These are phyloP conservation scores for Leccinum uliginosum DNA, from an alignment of 768 basidiomycete species.

Conservation along the genomic window DNA sequence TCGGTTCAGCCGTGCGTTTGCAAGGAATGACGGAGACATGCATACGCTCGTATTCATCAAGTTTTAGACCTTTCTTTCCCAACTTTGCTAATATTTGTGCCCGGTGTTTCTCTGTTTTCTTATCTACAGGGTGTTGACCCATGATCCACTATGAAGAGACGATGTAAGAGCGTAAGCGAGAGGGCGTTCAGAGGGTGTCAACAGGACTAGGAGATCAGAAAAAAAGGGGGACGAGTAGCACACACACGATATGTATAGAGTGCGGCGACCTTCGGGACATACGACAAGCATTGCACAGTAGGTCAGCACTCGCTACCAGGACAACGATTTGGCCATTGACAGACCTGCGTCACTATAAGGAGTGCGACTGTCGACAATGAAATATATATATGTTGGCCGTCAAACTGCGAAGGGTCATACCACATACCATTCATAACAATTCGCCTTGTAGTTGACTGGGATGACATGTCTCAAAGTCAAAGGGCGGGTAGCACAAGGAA, in stretches of 20 bases:
- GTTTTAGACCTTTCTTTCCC: slow-evolving; percentile 66
- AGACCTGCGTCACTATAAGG: slow-evolving; percentile 49
- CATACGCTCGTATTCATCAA: slow-evolving; percentile 91
- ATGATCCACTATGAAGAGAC: slow-evolving; percentile 54
- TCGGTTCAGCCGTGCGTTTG: not conserved
- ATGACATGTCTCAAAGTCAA: slow-evolving; percentile 14
- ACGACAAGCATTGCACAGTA: not conserved
- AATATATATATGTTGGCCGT: slow-evolving; percentile 7
- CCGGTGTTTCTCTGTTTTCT: slow-evolving; percentile 65
- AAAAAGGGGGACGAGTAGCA: slow-evolving; percentile 4
- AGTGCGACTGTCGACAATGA: slow-evolving; percentile 40
- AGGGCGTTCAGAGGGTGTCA: not conserved
- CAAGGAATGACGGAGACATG: not conserved
- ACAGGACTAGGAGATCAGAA: not conserved
- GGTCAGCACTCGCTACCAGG: not conserved
- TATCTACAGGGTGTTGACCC: slow-evolving; percentile 47
- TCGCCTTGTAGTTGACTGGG: slow-evolving; percentile 37
- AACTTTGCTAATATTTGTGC: slow-evolving; percentile 64
- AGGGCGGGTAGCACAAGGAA: not conserved
- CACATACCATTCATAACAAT: slow-evolving; percentile 42
- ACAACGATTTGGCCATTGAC: slow-evolving; percentile 12
- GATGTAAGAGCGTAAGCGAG: not conserved
- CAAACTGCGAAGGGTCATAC: not conserved
- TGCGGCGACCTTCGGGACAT: slow-evolving; percentile 57
- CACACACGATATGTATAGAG: slow-evolving; percentile 73